Evolutionary conservation across 2,329 filamentous ascomycete genomes (phyloP), one percentile per base, ranked within the genome.

Genomic region (Chrysosporium queenslandicum): DNA sequence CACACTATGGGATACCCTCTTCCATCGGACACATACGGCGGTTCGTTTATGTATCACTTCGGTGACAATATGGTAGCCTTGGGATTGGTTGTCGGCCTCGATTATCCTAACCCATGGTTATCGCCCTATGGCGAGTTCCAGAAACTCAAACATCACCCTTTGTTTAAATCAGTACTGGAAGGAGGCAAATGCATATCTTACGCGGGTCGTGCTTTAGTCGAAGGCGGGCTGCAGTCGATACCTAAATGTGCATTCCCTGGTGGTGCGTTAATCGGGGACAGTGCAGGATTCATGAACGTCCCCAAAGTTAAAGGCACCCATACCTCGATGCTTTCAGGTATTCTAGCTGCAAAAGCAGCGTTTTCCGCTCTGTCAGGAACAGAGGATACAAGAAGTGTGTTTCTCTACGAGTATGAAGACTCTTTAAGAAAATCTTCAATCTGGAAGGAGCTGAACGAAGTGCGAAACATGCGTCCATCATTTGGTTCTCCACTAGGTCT

Each of bases 21-120:
- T 41, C 81, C 88, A 14, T 81, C 77, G 61, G 85, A 97, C 65
- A 92, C 90, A 7, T 98, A 98, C 66, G 92, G 92, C 59, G 92
- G 92, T 59, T 89, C 87, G n/a, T 98, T 89, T 83, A 90, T 98
- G 87, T 98, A 98, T 66, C 92, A 98, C 70, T 98, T 97, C 69
- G 92, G 90, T 34, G 91, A 98, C 62, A 98, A 97, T 70, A 79
- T 97, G 62, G 91, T 98, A 55, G 89, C 83, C 59, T 77, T 98
- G 52, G 92, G 92, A 21, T 76, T 97, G 16, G 92, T 98, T 9
- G 86, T 94, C 34, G 90, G 90, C 21, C 78, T 98, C 50, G 92
- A 98, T 74, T 98, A 98, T 68, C 78, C 87, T 39, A 98, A 98
- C 70, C 92, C 92, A 0, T 98, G 91, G 88, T 72, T 97, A 52